These are phyloP conservation scores for Lasiosphaeris hirsuta DNA, from an alignment of 495 filamentous ascomycete genomes.

Conservation along the genomic window DNA sequence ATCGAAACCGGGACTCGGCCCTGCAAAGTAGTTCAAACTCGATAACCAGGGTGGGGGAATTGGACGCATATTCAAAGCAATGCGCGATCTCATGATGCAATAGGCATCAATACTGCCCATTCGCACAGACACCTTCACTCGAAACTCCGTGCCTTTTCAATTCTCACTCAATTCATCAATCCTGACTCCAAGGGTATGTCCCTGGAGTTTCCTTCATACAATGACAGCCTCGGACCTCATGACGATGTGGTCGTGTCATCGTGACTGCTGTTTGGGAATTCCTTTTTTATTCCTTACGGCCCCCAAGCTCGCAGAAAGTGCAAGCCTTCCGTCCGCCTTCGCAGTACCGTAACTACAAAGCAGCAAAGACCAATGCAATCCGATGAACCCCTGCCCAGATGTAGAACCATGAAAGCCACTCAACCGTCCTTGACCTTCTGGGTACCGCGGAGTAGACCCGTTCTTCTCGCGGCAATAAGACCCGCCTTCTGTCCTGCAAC, in stretches of 20 bases:
- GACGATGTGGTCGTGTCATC: background rate
- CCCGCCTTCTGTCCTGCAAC: constrained; percentile 99
- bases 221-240: constrained; percentile 1
- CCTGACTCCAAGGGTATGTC: no score
- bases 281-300: constrained; percentile 34
- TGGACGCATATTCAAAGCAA: no score
- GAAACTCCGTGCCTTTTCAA: no score
- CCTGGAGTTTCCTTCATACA: no score
- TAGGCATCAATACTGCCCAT: no score
- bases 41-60: no score
- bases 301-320: constrained; percentile 33
- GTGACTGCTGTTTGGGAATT: constrained; percentile 31
- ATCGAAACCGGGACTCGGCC: no score
- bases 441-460: constrained; percentile 97
- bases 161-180: no score
- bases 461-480: constrained; percentile 99
- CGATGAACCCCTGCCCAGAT: constrained; percentile 54
- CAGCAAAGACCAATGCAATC: constrained; percentile 53
- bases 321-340: constrained; percentile 34
- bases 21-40: no score
- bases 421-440: constrained; percentile 90
- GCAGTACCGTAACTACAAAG: constrained; percentile 51
- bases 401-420: constrained; percentile 56
- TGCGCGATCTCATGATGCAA: no score
- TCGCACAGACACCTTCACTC: no score